Evolutionary conservation across 1,284 basidiomycete species (phyloP).

Genomic region (Puccinia coronata): DNA sequence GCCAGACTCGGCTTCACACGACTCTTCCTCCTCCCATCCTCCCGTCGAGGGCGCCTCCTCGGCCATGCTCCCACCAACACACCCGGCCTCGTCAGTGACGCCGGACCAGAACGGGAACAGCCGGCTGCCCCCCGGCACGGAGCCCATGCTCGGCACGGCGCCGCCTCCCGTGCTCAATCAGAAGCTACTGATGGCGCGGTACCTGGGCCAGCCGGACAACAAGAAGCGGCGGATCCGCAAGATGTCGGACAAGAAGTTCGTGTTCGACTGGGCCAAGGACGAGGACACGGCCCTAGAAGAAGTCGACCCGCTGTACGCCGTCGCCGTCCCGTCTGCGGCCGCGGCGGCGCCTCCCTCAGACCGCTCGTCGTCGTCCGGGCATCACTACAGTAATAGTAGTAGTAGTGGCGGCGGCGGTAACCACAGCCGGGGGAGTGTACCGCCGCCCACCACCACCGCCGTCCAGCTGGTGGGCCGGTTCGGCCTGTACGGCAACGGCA

Average conservation of each 20-base stretch:
- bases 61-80: constrained; percentile 23
- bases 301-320: constrained; percentile 55
- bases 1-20: constrained; percentile 1
- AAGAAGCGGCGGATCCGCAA: constrained; percentile 91
- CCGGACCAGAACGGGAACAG: constrained; percentile 12
- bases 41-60: not conserved
- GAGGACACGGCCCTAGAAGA: constrained; percentile 74
- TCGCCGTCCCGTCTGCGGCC: constrained; percentile 16
- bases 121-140: constrained; percentile 16
- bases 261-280: constrained; percentile 96
- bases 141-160: constrained; percentile 35
- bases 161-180: constrained; percentile 40
- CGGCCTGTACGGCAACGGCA: constrained; percentile 47
- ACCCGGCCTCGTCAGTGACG: constrained; percentile 14
- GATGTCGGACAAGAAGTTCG: constrained; percentile 90
- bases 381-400: not conserved
- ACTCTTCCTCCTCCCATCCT: constrained; percentile 12
- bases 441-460: constrained; percentile 23
- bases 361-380: not conserved
- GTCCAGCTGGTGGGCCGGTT: constrained; percentile 34
- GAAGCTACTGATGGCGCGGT: constrained; percentile 50
- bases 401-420: not conserved
- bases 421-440: constrained; percentile 24
- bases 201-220: constrained; percentile 48
- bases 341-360: constrained; percentile 11